A percentile compares a stretch with the other conserved stretches of the same genome.
Evolutionary conservation across 441 rosid species (phyloP).

Genomic region (Erodium moschatum): DNA sequence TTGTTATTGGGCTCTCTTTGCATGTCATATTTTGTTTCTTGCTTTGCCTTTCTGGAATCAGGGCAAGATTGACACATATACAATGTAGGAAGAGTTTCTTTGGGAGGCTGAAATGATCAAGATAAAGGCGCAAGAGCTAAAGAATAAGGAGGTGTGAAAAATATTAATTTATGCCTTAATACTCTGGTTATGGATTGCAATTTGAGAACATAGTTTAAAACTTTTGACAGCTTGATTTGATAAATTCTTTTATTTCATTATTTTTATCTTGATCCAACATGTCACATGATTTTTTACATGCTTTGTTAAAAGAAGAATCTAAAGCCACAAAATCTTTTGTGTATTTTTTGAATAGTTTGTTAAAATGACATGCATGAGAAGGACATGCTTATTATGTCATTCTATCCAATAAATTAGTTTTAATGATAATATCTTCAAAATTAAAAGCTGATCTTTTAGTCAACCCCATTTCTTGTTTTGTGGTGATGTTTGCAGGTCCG

Average conservation of each 20-base stretch:
- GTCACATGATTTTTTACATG: background rate
- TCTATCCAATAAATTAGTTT: background rate
- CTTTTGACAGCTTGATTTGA: background rate
- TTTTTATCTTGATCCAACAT: background rate
- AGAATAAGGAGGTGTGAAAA: constrained; percentile 87
- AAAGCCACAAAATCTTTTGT: too few relatives aligned
- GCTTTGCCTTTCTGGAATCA: constrained; percentile 5
- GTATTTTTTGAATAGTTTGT: background rate
- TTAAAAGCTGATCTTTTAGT: background rate
- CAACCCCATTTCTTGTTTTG: constrained; percentile 12
- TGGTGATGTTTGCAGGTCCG: constrained; percentile 66
- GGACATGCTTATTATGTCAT: constrained; percentile 1
- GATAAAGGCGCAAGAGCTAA: constrained; percentile 95
- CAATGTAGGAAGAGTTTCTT: constrained; percentile 83
- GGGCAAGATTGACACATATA: constrained; percentile 15
- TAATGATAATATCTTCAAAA: constrained; percentile 2
- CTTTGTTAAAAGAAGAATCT: too few relatives aligned
- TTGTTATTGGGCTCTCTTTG: constrained; percentile 10
- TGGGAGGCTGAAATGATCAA: constrained; percentile 99
- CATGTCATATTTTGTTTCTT: constrained; percentile 15
- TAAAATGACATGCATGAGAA: constrained; percentile 1
- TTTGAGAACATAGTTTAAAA: background rate
- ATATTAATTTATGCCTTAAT: constrained; percentile 15
- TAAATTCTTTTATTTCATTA: background rate
- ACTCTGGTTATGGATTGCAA: background rate